Evolutionary conservation across 1,284 basidiomycete genomes (phyloP), one percentile per base, ranked within the genome.

Genomic region (Lignosus rhinocerotis): DNA sequence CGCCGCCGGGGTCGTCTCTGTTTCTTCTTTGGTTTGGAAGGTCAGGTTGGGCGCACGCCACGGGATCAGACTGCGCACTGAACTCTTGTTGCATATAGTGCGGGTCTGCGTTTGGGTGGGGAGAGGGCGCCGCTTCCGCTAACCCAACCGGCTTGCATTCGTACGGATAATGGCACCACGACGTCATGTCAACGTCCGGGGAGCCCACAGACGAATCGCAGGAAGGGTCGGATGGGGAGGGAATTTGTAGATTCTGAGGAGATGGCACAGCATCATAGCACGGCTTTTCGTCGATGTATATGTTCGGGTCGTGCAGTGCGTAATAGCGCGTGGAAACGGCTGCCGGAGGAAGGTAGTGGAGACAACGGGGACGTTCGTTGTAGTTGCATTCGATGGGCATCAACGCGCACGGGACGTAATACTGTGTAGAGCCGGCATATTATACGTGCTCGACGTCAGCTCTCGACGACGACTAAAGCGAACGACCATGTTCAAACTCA

Each of bases 1-100:
- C 59, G 46, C 62, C 67, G 56, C 63, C 60, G 55, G 63, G 65
- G 62, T 65, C 58, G 64, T 65, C 62, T 63, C 63, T 62, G 67
- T 65, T 66, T 66, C 65, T 68, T 65, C 63, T 66, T 64, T 68
- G 67, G 63, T 64, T 65, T 60, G 65, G 62, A 65, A 57, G 62
- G 60, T 61, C 61, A 64, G 62, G 61, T 60, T 58, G 36, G 19
- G 33, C 43, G 51, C 45, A 42, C 42, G 60, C 46, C n/a, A 32
- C 16, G 12, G 53, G 44, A 19, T 12, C 42, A 30, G 55, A 58
- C 63, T 55, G 51, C 10, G 54, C 25, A 47, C 32, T 25, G 41
- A 48, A 43, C 16, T 46, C 31, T 42, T 34, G 33, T 19, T 30
- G 41, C 25, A 25, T 9, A 14, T 39, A 11, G 36, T 39, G 6